Evolutionary conservation across 2,329 filamentous ascomycete species (phyloP).

Genomic region (Penicillium sp.): DNA sequence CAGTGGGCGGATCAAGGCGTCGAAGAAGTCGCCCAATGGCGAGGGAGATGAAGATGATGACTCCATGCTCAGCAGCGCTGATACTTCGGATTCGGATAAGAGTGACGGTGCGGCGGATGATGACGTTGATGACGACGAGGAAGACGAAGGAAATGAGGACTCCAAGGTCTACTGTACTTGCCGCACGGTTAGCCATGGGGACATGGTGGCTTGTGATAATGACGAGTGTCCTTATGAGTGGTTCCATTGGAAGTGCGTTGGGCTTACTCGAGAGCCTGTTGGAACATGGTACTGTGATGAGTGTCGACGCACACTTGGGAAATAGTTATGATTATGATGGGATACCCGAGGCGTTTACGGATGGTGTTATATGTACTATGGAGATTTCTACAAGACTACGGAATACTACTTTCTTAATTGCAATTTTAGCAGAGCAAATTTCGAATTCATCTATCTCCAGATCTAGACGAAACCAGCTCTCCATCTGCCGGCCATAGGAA

Average conservation of each 20-base stretch:
- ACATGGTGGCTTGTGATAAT: conserved; percentile 70
- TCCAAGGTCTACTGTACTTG: conserved; percentile 68
- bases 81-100: conserved; percentile 50
- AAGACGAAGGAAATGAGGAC: conserved; percentile 56
- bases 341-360: conserved; percentile 23
- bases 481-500: background rate
- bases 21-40: conserved; percentile 46
- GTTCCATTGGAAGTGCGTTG: conserved; percentile 68
- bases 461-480: conserved; percentile 1
- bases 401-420: background rate
- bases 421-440: conserved; percentile 2
- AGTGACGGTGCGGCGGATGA: conserved; percentile 38
- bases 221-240: conserved; percentile 65
- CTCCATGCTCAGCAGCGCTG: conserved; percentile 54
- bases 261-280: conserved; percentile 60
- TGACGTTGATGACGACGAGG: conserved; percentile 50
- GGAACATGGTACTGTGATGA: conserved; percentile 60
- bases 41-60: conserved; percentile 51
- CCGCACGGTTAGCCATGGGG: conserved; percentile 64
- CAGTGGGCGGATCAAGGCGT: conserved; percentile 37
- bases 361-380: background rate
- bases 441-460: conserved; percentile 4
- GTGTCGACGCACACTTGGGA: conserved; percentile 47
- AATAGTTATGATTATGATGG: conserved; percentile 25
- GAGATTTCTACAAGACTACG: background rate